Conservation (phyloP, 495 filamentous ascomycete species). For the Penicillium silybi region DNA sequence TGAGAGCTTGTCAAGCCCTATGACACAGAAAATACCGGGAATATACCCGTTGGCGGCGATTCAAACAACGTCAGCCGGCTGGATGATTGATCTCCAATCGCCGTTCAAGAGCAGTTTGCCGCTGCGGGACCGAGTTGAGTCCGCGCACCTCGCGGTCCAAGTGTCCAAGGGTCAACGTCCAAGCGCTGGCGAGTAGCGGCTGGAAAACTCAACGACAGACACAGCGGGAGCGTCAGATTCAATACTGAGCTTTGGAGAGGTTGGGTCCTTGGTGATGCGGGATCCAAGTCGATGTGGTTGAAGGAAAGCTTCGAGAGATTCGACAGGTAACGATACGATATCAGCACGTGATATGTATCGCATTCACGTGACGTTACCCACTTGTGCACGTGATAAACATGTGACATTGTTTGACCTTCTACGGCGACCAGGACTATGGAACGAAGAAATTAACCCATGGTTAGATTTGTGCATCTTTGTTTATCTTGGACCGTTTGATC, state of each 20-base stretch:
- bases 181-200: neutral
- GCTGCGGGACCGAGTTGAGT: neutral
- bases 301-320: neutral
- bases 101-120: neutral
- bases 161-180: neutral
- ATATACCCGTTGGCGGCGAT: neutral
- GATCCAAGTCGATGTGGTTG: conserved; percentile 1
- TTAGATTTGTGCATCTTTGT: neutral
- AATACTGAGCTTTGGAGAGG: neutral
- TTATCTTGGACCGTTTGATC: neutral
- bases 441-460: neutral
- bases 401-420: conserved; percentile 1
- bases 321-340: neutral
- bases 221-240: neutral
- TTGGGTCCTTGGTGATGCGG: neutral
- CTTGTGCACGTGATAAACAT: neutral
- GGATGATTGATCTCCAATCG: neutral
- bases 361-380: too few species aligned
- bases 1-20: neutral
- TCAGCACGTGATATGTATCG: conserved; percentile 1
- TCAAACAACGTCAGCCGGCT: neutral
- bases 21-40: too few species aligned
- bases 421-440: neutral
- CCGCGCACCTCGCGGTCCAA: neutral
- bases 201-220: neutral